Evolutionary conservation across 257 asterid species (phyloP).

Genomic region (Euphrasia confusa): DNA sequence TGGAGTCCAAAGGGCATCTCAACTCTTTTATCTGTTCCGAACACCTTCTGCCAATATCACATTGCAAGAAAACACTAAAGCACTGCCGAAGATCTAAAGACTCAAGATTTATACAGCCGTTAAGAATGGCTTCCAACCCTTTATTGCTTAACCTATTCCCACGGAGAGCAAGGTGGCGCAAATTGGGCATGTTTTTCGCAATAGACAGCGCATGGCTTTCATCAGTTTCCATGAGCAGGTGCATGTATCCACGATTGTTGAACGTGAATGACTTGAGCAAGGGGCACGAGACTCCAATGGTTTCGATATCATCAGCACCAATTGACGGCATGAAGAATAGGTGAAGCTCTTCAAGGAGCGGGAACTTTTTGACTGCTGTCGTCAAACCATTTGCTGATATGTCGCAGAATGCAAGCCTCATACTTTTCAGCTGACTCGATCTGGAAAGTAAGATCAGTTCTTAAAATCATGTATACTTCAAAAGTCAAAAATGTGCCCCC

Average conservation of each 20-base stretch:
- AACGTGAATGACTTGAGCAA: slow-evolving; percentile 20
- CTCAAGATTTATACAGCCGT: neutral
- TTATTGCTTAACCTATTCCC: neutral
- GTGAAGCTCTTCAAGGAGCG: slow-evolving; percentile 49
- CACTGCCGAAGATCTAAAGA: neutral
- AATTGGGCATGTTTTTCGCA: slow-evolving; percentile 39
- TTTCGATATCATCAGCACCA: slow-evolving; percentile 15
- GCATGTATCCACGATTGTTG: too few relatives aligned
- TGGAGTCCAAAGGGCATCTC: neutral
- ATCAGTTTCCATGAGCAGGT: too few relatives aligned
- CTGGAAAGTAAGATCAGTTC: too few relatives aligned
- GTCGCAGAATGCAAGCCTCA: too few relatives aligned
- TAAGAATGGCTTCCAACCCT: neutral
- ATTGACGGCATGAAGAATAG: slow-evolving; percentile 14
- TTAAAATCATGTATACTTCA: too few relatives aligned
- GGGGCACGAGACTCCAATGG: slow-evolving; percentile 35
- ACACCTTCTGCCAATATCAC: neutral
- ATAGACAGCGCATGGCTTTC: slow-evolving; percentile 15
- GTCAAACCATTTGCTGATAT: too few relatives aligned
- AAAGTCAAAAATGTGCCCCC: too few relatives aligned
- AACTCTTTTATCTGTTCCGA: neutral
- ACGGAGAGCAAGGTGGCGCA: slow-evolving; percentile 14
- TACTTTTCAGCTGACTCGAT: too few relatives aligned
- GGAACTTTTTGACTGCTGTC: too few relatives aligned
- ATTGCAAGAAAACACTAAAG: neutral